Evolutionary conservation across 352 stramenopile genomes (phyloP).

Genomic region (Pythium oligandrum): DNA sequence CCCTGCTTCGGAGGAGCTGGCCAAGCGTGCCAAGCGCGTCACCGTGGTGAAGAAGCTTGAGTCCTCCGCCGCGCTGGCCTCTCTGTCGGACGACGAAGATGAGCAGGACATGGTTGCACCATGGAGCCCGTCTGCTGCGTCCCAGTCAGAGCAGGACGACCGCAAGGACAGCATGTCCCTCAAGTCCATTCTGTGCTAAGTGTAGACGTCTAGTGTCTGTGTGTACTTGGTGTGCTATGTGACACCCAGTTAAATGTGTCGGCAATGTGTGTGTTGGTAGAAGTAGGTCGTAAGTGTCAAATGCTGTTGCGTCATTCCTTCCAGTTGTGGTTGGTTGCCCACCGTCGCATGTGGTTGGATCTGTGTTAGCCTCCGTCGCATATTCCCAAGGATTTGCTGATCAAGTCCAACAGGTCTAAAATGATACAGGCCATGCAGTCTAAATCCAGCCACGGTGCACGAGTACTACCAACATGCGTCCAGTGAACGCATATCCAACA

Average conservation of each 20-base stretch:
- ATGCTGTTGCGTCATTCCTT: too few species aligned
- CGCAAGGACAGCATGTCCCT: slow-evolving; percentile 65
- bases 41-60: slow-evolving; percentile 35
- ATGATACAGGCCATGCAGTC: too few species aligned
- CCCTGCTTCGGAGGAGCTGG: slow-evolving; percentile 48
- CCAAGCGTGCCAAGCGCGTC: slow-evolving; percentile 47
- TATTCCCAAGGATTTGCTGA: too few species aligned
- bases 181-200: slow-evolving; percentile 69
- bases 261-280: too few species aligned
- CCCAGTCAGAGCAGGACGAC: slow-evolving; percentile 16
- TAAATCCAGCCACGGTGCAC: too few species aligned
- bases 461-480: too few species aligned
- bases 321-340: too few species aligned
- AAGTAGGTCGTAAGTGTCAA: too few species aligned
- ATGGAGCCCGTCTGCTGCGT: slow-evolving; percentile 13
- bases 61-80: slow-evolving; percentile 22
- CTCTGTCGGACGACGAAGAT: slow-evolving; percentile 51
- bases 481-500: too few species aligned
- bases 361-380: too few species aligned
- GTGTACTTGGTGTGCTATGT: slow-evolving; percentile 2
- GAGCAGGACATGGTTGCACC: slow-evolving; percentile 16
- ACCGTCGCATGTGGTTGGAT: too few species aligned
- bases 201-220: slow-evolving; percentile 1
- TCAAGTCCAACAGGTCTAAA: too few species aligned
- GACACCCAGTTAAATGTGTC: background rate